These are phyloP conservation scores for Parathielavia appendiculata DNA, from an alignment of 495 filamentous ascomycete genomes.

Conservation along the genomic window DNA sequence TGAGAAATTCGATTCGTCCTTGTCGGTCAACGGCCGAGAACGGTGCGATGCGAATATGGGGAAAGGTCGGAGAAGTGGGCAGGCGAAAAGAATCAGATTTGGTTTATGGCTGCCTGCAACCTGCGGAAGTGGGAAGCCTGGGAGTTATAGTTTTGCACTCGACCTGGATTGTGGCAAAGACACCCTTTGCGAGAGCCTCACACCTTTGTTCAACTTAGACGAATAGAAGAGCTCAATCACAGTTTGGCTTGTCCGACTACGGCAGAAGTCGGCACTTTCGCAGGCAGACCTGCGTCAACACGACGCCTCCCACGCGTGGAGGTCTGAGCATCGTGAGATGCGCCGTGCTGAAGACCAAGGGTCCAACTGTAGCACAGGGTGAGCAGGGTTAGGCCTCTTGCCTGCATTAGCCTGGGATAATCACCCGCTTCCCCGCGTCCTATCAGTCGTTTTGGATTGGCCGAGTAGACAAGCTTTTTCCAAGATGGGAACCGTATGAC, in stretches of 20 bases:
- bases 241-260: not conserved
- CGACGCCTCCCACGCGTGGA: not conserved
- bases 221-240: not conserved
- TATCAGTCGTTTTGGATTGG: conserved; percentile 17
- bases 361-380: no score
- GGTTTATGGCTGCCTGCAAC: no score
- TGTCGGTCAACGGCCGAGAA: no score
- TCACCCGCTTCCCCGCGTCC: conserved; percentile 23
- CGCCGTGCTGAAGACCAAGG: not conserved
- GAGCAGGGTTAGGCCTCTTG: conserved; percentile 13
- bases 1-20: not conserved
- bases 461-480: conserved; percentile 3
- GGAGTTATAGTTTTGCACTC: not conserved
- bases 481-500: conserved; percentile 28
- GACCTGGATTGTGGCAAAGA: not conserved
- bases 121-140: no score
- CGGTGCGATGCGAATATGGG: no score
- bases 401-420: conserved; percentile 21
- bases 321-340: not conserved
- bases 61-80: not conserved
- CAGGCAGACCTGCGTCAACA: not conserved
- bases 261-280: conserved; percentile 5
- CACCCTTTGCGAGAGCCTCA: not conserved
- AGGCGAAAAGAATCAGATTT: not conserved
- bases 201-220: conserved; percentile 2